phyloP scores from a whole-genome alignment of 1,284 basidiomycete genomes.

The Sanghuangporus weigelae region DNA sequence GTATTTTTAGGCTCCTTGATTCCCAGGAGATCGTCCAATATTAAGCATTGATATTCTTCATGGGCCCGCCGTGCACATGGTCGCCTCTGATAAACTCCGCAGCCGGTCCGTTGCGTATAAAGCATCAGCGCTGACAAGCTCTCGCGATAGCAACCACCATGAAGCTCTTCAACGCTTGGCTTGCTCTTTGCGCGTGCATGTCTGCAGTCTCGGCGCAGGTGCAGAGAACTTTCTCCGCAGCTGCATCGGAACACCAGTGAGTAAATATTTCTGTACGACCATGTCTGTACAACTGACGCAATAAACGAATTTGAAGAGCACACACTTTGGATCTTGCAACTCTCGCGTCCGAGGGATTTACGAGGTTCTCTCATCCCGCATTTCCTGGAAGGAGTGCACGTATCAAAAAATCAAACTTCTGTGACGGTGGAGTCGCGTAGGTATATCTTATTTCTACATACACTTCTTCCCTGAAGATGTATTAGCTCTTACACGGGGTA shows the following conservation, averaged over 20 bases:
- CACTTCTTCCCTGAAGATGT: background rate
- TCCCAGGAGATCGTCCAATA: too few relatives aligned
- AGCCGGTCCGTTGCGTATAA: background rate
- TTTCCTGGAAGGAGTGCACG: slow-evolving; percentile 15
- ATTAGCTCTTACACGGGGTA: slow-evolving; percentile 45
- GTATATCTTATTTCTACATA: background rate
- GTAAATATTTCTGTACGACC: background rate
- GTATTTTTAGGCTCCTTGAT: too few relatives aligned
- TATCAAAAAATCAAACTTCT: slow-evolving; percentile 16
- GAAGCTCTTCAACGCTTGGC: background rate
- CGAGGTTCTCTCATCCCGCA: slow-evolving; percentile 11
- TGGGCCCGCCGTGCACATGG: too few relatives aligned
- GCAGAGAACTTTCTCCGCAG: background rate
- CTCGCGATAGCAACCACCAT: background rate
- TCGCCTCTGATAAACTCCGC: background rate
- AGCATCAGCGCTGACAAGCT: background rate
- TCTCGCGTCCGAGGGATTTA: background rate
- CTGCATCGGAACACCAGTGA: background rate
- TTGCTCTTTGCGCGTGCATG: background rate
- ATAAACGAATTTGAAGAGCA: background rate
- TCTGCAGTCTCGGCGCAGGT: background rate
- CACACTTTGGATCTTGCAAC: background rate
- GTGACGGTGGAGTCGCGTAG: slow-evolving; percentile 11
- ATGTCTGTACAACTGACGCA: background rate
- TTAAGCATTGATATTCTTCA: too few relatives aligned